phyloP scores from a whole-genome alignment of 331 rosid species.

The Dryas integrifolia region DNA sequence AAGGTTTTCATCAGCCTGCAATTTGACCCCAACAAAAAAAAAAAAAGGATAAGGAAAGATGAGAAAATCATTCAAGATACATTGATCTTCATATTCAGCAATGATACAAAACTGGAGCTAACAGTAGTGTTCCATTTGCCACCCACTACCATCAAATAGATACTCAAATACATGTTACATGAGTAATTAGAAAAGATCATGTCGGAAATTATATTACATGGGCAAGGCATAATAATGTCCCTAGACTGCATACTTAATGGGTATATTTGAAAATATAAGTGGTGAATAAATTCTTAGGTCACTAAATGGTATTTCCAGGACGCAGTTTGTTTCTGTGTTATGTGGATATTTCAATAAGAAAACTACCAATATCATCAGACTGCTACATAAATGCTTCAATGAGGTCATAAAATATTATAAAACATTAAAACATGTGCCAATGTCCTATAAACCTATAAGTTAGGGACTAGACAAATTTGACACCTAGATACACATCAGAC shows the following conservation, averaged over 20 bases:
- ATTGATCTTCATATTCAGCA: neutral
- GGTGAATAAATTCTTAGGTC: neutral
- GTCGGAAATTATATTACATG: neutral
- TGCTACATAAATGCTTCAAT: neutral
- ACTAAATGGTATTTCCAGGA: neutral
- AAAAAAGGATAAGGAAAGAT: constrained; percentile 10
- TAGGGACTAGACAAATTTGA: neutral
- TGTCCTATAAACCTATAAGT: neutral
- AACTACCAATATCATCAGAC: neutral
- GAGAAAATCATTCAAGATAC: constrained; percentile 13
- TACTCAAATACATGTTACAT: neutral
- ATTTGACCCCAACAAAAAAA: constrained; percentile 2
- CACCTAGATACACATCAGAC: neutral
- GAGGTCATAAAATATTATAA: neutral
- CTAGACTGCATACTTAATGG: neutral
- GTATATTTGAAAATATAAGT: neutral
- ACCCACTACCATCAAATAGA: neutral
- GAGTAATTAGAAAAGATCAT: neutral
- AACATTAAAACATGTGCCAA: neutral
- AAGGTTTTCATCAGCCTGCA: constrained; percentile 74
- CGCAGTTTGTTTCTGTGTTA: too few species aligned
- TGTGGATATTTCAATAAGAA: neutral
- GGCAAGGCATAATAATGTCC: neutral
- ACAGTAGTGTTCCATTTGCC: neutral
- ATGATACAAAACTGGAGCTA: neutral